Base-by-base conservation (phyloP, 2,329 filamentous ascomycete species). In the Torrubiella hemipterigena region DNA sequence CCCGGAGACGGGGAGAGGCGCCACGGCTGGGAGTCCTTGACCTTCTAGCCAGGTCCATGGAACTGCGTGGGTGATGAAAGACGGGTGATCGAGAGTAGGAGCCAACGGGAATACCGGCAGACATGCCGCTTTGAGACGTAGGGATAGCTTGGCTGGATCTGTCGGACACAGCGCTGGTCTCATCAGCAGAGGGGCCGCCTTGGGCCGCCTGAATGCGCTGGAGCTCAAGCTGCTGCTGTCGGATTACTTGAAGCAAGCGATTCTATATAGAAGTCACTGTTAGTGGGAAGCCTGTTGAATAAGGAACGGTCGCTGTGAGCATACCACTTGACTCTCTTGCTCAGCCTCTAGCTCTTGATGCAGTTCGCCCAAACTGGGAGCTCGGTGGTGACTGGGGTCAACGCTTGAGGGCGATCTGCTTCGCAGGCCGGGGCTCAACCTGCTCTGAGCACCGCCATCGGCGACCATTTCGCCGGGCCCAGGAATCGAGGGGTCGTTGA, bases 281-380 rank as follows among this genome's bases (percentile, higher is more conserved):
- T 12, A 16, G 16, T 28, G 13, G 12, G 5, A 11, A n/a, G 27
- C 6, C n/a, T n/a, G n/a, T n/a, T n/a, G n/a, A n/a, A n/a, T n/a
- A n/a, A n/a, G n/a, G n/a, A n/a, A n/a, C n/a, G n/a, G n/a, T n/a
- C 7, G 32, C 29, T n/a, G 13, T 11, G 13, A 13, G 55, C 70
- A 30, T 59, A 79, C 75, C 40, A 86, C 81, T 55, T 85, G 80
- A 16, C 74, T 77, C 48, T 86, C 81, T 50, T 85, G 80, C 55
- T 86, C 81, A 32, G 76, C 79, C 52, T 86, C 81, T 2, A 86
- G 63, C 54, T 85, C 78, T 49, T 86, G 81, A 43, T 86, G 80
- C 25, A 86, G 69, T 52, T 85, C 80, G 13, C 81, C 81, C 38
- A 86, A 54, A 48, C 80, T 85, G 3, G 79, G 79, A 1, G 77